Base-by-base conservation (phyloP, 2,329 filamentous ascomycete species). In the Botrytis porri region DNA sequence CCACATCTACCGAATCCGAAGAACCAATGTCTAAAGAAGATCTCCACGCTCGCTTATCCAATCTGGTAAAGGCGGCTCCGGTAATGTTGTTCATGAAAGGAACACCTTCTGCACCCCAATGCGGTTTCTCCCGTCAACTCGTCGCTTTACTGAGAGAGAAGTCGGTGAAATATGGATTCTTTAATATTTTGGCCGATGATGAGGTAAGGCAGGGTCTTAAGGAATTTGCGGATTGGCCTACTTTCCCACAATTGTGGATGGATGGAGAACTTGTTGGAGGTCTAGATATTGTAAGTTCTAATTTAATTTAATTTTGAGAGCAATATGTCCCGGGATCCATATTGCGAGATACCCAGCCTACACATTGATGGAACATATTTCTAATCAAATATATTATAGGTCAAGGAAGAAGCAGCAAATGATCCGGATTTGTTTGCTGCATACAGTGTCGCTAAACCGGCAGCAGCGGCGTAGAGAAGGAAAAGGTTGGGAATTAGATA, bases 41-140 rank as follows among this genome's bases (percentile, higher is more conserved):
- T 77, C 85, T 99, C 71, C 90, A 94, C 82, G 90, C 92, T 82
- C 88, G 95, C 45, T 86, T 99, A 54, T 88, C 84, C 32, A 93
- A 97, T 78, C 87, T 99, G 51, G 95, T 98, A 77, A 97, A 95
- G 85, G 96, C 96, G 8, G 95, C 96, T 45, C 94, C 95, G 0
- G 95, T 99, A 45, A 99, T 99, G 96, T 86, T 99, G 41, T 99
- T 99, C 83, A 97, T 97, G 94, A 97, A 97, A 85, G 95, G 94
- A n/a, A 97, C 93, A 4, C 94, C 94, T 0, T 93, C 90, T 76
- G 88, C 89, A 45, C 94, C 94, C 1, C 93, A 97, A 83, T 97
- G 95, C 80, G 94, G 96, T 3, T 99, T 99, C 84, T 97, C 93
- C 77, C 75, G 95, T 77, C 94, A 98, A 84, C 85, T 97, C 62